phyloP scores from a whole-genome alignment of 805 yeast genomes.

The Candida orba region DNA sequence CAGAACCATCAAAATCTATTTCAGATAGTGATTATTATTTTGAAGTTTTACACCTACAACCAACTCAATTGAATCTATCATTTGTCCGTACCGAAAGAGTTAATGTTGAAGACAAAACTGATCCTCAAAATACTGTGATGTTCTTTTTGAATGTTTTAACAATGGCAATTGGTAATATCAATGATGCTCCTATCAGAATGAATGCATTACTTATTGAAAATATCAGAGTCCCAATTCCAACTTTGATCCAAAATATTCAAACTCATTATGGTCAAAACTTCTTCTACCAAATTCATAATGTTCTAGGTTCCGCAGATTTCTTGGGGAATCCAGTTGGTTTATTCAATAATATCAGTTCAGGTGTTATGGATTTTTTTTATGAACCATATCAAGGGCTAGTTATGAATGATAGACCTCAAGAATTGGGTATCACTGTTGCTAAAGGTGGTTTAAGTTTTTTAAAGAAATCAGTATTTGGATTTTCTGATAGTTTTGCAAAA shows the following conservation, averaged over 20 bases:
- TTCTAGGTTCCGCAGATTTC: slow-evolving; percentile 93
- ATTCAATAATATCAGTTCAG: slow-evolving; percentile 88
- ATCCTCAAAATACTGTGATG: slow-evolving; percentile 59
- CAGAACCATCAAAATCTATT: slow-evolving; percentile 54
- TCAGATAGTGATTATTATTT: slow-evolving; percentile 76
- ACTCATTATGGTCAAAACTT: slow-evolving; percentile 92
- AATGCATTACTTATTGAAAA: slow-evolving; percentile 86
- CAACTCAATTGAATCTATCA: slow-evolving; percentile 79
- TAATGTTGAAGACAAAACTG: slow-evolving; percentile 55
- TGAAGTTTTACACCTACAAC: slow-evolving; percentile 89
- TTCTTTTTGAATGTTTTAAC: slow-evolving; percentile 80
- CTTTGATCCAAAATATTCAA: slow-evolving; percentile 58
- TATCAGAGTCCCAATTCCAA: slow-evolving; percentile 76
- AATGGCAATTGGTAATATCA: slow-evolving; percentile 95
- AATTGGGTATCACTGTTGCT: slow-evolving; percentile 89
- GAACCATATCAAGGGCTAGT: slow-evolving; percentile 96
- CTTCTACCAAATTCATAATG: slow-evolving; percentile 84
- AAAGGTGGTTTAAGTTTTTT: slow-evolving; percentile 93
- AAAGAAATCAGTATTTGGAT: slow-evolving; percentile 90
- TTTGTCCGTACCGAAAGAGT: slow-evolving; percentile 84
- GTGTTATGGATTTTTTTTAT: slow-evolving; percentile 92
- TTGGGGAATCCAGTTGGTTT: slow-evolving; percentile 96
- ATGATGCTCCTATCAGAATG: slow-evolving; percentile 90
- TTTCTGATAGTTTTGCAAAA: slow-evolving; percentile 88
- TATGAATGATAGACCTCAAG: slow-evolving; percentile 93